A percentile compares a stretch with the other conserved stretches of the same genome.
Evolutionary conservation across 345 rosid species (phyloP).

Genomic region (Gossypium thurberi): DNA sequence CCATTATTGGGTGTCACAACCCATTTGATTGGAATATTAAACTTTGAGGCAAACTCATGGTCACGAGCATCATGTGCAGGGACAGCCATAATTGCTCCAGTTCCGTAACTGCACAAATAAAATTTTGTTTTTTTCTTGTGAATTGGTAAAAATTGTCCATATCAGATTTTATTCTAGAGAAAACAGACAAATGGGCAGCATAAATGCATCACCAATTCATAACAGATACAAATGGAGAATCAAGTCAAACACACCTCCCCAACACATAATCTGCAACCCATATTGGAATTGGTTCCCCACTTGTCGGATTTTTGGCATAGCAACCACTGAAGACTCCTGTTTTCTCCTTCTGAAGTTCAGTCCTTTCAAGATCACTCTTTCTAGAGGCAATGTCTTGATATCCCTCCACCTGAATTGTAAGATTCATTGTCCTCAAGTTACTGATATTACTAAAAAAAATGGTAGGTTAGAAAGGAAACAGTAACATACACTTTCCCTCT

Average conservation of each 20-base stretch:
- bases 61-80: constrained; percentile 91
- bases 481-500: constrained; percentile 42
- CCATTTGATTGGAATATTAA: constrained; percentile 57
- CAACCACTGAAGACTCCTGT: constrained; percentile 81
- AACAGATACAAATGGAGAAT: constrained; percentile 3
- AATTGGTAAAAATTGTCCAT: not conserved
- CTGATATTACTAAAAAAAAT: constrained; percentile 5
- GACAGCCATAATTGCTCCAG: constrained; percentile 96
- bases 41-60: constrained; percentile 74
- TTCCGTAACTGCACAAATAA: constrained; percentile 65
- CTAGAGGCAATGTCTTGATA: constrained; percentile 65
- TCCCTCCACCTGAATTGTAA: constrained; percentile 62
- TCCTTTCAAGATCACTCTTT: constrained; percentile 94
- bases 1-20: constrained; percentile 54
- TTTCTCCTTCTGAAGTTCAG: constrained; percentile 94
- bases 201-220: constrained; percentile 5
- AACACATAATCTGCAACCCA: constrained; percentile 40
- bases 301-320: constrained; percentile 78
- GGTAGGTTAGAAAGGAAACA: not conserved
- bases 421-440: constrained; percentile 1
- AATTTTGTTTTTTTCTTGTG: constrained; percentile 4
- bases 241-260: constrained; percentile 39
- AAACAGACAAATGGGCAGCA: not conserved
- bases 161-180: not conserved
- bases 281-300: constrained; percentile 36